A percentile compares a stretch with the other conserved stretches of the same genome.
Conservation (phyloP, 2,329 filamentous ascomycete genomes). For the Ceratocystis cubensis region DNA sequence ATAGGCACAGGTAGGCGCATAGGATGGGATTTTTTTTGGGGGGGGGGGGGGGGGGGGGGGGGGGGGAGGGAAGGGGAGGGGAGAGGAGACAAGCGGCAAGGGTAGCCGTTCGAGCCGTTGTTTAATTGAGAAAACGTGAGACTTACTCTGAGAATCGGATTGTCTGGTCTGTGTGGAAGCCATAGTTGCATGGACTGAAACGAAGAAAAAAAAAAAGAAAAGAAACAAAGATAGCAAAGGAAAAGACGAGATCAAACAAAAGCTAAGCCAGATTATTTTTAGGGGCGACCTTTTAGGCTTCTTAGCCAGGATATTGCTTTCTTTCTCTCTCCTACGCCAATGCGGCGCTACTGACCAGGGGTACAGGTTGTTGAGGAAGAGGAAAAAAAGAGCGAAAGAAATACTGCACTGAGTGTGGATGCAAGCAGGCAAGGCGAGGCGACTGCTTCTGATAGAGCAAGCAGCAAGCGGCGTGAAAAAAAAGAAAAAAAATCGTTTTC, state of each 20-base stretch:
- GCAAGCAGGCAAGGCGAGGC: background rate
- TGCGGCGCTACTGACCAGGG: constrained; percentile 6
- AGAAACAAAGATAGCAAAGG: background rate
- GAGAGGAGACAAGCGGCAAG: constrained; percentile 15
- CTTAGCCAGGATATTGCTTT: background rate
- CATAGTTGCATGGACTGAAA: constrained; percentile 10
- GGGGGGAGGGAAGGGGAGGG: background rate
- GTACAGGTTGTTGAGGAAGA: background rate
- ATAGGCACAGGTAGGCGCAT: background rate
- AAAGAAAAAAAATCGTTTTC: background rate
- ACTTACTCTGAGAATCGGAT: constrained; percentile 20
- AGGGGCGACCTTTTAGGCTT: background rate
- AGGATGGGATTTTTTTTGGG: background rate
- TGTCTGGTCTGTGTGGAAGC: constrained; percentile 13
- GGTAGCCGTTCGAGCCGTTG: constrained; percentile 14
- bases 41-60: background rate
- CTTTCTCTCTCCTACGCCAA: background rate
- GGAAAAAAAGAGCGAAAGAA: background rate
- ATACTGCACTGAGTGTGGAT: no score
- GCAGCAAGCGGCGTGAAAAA: background rate
- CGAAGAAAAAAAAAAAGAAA: constrained; percentile 1
- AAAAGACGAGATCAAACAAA: background rate
- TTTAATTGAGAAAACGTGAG: constrained; percentile 10
- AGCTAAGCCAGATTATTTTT: background rate
- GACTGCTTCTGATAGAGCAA: background rate